Evolutionary conservation across 805 yeast genomes (phyloP).

Genomic region (Lipomyces lipofer): DNA sequence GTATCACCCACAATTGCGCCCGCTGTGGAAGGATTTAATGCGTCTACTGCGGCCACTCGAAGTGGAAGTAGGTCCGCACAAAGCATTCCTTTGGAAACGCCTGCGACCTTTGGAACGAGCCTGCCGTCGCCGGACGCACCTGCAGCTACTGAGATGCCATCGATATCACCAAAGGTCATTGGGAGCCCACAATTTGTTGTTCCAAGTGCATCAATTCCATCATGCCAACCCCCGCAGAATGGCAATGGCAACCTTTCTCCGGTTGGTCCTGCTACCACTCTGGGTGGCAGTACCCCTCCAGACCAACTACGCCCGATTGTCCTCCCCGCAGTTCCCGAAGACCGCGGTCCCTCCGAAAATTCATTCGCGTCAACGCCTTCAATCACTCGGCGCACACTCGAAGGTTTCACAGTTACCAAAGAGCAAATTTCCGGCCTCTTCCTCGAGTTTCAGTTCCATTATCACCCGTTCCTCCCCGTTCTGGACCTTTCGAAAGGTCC

Average conservation of each 20-base stretch:
- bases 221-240: background rate
- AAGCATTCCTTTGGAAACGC: background rate
- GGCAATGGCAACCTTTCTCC: background rate
- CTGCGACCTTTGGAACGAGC: background rate
- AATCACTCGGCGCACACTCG: conserved; percentile 65
- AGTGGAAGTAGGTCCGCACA: too few relatives aligned
- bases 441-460: conserved; percentile 67
- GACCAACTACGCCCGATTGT: background rate
- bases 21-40: too few relatives aligned
- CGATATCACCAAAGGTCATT: background rate
- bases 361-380: background rate
- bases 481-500: conserved; percentile 83
- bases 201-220: background rate
- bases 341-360: background rate
- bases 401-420: conserved; percentile 62
- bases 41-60: background rate
- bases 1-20: conserved; percentile 1
- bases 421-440: conserved; percentile 63
- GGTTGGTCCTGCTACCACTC: too few relatives aligned
- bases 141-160: background rate
- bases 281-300: too few relatives aligned
- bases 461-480: conserved; percentile 85
- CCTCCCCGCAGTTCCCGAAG: background rate
- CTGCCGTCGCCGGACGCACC: background rate
- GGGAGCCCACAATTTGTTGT: background rate